Evolutionary conservation across 1,284 basidiomycete species (phyloP).

Genomic region (Butyriboletus appendiculatus): DNA sequence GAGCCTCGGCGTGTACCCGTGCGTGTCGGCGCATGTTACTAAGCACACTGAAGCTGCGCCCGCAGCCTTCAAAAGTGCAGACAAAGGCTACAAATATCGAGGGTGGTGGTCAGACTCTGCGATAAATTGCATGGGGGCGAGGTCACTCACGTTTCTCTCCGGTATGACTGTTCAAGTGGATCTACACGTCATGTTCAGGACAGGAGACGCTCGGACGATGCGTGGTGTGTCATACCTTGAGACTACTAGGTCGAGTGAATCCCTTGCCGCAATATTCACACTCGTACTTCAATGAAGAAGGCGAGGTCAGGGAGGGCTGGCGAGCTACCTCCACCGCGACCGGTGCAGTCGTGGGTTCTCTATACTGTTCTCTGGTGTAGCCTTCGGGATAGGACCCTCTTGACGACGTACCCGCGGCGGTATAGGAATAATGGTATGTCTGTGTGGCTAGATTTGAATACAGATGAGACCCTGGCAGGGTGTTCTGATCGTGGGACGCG

Average conservation of each 20-base stretch:
- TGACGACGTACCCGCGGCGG: constrained; percentile 16
- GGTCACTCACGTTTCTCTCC: constrained; percentile 75
- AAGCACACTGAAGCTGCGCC: constrained; percentile 80
- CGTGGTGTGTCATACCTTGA: constrained; percentile 55
- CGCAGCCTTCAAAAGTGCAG: constrained; percentile 74
- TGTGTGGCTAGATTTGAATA: constrained; percentile 27
- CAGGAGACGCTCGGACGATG: constrained; percentile 2
- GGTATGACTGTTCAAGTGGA: constrained; percentile 83
- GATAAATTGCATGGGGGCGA: not conserved
- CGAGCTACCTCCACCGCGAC: constrained; percentile 14
- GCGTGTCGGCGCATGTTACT: constrained; percentile 87
- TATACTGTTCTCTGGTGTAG: constrained; percentile 19
- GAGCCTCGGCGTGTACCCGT: constrained; percentile 59
- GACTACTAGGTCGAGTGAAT: constrained; percentile 79
- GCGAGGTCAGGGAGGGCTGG: constrained; percentile 23
- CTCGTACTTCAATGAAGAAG: constrained; percentile 60
- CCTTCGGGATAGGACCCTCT: constrained; percentile 25
- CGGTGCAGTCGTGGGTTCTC: constrained; percentile 16
- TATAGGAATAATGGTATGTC: constrained; percentile 24
- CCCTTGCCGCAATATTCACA: constrained; percentile 78
- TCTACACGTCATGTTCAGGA: constrained; percentile 44
- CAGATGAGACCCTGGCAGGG: constrained; percentile 25
- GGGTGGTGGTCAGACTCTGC: constrained; percentile 9
- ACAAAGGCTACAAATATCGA: constrained; percentile 56
- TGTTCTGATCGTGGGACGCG: constrained; percentile 32